These are phyloP conservation scores for Planoprotostelium fungivorum DNA, from an alignment of 78 protist genomes.

Conservation along the genomic window DNA sequence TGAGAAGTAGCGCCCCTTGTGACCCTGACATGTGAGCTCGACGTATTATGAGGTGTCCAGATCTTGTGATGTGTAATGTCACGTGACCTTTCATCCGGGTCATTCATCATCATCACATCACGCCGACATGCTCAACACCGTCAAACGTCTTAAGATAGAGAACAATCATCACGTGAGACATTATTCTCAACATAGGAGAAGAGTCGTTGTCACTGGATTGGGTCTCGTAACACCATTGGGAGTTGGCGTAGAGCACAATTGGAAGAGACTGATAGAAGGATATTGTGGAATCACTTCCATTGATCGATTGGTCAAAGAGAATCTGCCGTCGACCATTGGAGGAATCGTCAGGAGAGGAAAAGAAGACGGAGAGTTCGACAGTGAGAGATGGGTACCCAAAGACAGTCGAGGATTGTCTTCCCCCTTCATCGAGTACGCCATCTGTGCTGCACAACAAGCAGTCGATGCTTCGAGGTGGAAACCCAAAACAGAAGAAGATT, in stretches of 20 bases:
- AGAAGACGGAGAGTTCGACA: slow-evolving; percentile 1
- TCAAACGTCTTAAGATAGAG: no score
- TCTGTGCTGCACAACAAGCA: slow-evolving; percentile 79
- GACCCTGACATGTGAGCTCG: neutral
- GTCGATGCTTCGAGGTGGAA: slow-evolving; percentile 47
- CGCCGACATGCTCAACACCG: no score
- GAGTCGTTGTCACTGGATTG: slow-evolving; percentile 91
- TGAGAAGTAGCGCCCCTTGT: slow-evolving; percentile 16
- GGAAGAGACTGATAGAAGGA: slow-evolving; percentile 59
- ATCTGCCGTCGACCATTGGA: slow-evolving; percentile 11
- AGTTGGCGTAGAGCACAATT: slow-evolving; percentile 56
- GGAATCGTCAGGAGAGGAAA: slow-evolving; percentile 31
- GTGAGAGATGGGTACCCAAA: slow-evolving; percentile 2
- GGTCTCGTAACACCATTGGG: slow-evolving; percentile 90
- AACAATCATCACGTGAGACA: no score
- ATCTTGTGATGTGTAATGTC: no score
- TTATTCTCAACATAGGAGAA: no score
- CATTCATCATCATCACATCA: no score
- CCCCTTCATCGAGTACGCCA: slow-evolving; percentile 66
- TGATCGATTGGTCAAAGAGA: neutral
- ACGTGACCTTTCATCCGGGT: no score
- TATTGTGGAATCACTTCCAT: slow-evolving; percentile 13
- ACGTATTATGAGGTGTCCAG: no score
- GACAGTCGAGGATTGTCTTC: slow-evolving; percentile 10
- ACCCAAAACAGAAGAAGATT: neutral